These are phyloP conservation scores for Diplosphaera chodatii DNA, from an alignment of 139 green algal species.

Conservation along the genomic window DNA sequence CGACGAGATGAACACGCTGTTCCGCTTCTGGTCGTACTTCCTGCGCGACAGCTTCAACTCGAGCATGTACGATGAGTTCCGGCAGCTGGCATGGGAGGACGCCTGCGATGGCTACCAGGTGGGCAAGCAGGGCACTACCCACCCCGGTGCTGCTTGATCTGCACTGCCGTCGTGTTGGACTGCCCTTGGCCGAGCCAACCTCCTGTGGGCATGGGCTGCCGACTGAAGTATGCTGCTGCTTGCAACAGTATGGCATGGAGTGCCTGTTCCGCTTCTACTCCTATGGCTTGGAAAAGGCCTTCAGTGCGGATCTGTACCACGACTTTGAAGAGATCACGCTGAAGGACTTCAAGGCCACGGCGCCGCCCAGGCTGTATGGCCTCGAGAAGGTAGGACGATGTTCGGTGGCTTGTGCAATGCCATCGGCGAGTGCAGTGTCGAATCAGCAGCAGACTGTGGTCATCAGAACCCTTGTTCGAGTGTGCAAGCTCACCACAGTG, in stretches of 20 bases:
- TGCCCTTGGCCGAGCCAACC: no score
- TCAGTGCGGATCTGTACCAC: conserved; percentile 59
- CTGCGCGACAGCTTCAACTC: conserved; percentile 89
- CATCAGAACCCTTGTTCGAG: no score
- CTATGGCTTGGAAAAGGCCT: conserved; percentile 87
- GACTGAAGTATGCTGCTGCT: no score
- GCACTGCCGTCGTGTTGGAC: no score
- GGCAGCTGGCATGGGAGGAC: conserved; percentile 44
- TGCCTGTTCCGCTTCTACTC: conserved; percentile 92
- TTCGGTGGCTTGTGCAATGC: no score
- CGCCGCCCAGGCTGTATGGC: conserved; percentile 77
- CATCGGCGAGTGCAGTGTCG: no score
- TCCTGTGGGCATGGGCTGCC: no score
- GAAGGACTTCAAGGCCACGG: conserved; percentile 54
- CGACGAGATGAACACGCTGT: conserved; percentile 99
- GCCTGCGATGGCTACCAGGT: background rate
- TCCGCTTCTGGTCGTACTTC: conserved; percentile 98
- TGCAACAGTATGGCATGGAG: conserved; percentile 95
- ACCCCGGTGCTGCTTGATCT: no score
- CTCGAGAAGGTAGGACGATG: conserved; percentile 75
- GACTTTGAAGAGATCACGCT: conserved; percentile 86
- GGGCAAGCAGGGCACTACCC: no score
- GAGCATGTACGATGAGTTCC: conserved; percentile 87
- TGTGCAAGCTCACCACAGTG: no score
- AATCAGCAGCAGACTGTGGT: no score